phyloP scores from a whole-genome alignment of 2,329 filamentous ascomycete genomes.

The Exophiala oligosperma region DNA sequence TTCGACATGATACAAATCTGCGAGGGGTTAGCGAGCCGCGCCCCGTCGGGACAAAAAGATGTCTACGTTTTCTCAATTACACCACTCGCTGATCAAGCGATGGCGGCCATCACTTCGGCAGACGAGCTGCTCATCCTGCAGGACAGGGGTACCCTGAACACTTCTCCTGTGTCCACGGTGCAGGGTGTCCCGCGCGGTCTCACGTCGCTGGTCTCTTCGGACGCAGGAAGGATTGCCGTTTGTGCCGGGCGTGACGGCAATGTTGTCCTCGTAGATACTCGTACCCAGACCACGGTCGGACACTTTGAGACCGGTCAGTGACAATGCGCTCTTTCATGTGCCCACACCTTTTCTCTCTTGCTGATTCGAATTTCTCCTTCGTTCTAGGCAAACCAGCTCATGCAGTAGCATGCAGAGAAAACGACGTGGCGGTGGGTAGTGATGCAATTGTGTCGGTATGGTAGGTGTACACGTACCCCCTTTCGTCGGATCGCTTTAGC shows the following conservation, averaged over 20 bases:
- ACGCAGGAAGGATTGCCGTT: conserved; percentile 18
- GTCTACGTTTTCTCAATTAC: conserved; percentile 29
- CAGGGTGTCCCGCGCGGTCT: conserved; percentile 15
- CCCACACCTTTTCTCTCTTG: too few relatives aligned
- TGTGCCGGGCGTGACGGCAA: conserved; percentile 25
- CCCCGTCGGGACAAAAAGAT: conserved; percentile 20
- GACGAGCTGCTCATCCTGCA: conserved; percentile 28
- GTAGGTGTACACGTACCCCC: conserved; percentile 11
- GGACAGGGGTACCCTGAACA: conserved; percentile 12
- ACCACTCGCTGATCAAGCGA: conserved; percentile 16
- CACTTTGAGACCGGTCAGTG: conserved; percentile 22
- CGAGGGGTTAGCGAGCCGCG: conserved; percentile 13
- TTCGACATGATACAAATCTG: conserved; percentile 16
- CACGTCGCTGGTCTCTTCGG: conserved; percentile 20
- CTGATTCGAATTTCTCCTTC: too few relatives aligned
- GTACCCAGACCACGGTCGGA: conserved; percentile 12
- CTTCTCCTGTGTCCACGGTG: conserved; percentile 1
- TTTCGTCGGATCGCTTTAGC: neutral
- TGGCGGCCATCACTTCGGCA: conserved; percentile 29
- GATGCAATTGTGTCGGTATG: conserved; percentile 29
- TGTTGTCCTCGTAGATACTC: conserved; percentile 27
- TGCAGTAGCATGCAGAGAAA: conserved; percentile 20
- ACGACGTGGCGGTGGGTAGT: conserved; percentile 25
- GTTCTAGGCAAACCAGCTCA: conserved; percentile 23
- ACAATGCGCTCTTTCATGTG: neutral